phyloP scores from a whole-genome alignment of 129 eudicot species.

The Saussurea involucrata region DNA sequence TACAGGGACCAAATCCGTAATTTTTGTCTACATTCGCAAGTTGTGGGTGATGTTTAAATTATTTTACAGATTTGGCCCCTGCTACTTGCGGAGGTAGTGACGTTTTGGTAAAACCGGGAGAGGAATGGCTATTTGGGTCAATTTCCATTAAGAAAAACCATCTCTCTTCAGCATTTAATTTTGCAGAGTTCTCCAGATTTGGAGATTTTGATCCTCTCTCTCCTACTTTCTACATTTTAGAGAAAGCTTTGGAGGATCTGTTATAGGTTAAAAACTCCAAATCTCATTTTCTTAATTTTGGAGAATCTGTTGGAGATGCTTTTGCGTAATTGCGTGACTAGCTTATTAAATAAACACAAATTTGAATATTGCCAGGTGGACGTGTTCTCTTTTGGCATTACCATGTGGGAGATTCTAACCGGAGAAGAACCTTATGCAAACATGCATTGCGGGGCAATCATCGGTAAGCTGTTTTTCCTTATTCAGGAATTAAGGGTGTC shows the following conservation, averaged over 20 bases:
- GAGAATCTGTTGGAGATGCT: background rate
- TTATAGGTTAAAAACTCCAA: background rate
- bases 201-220: background rate
- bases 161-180: background rate
- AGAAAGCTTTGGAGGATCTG: background rate
- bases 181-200: background rate
- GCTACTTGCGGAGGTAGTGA: too few species aligned
- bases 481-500: background rate
- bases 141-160: too few species aligned
- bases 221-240: background rate
- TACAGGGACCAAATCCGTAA: too few species aligned
- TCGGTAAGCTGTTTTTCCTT: slow-evolving; percentile 45
- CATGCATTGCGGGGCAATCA: slow-evolving; percentile 97
- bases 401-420: slow-evolving; percentile 93
- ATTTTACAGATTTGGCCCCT: too few species aligned
- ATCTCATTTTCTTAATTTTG: background rate
- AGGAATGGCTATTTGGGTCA: too few species aligned
- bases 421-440: slow-evolving; percentile 92
- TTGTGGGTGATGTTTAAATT: too few species aligned
- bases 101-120: too few species aligned
- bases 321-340: too few species aligned
- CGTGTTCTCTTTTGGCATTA: slow-evolving; percentile 91
- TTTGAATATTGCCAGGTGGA: slow-evolving; percentile 50
- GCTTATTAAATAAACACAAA: background rate
- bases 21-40: too few species aligned